Base-by-base conservation (phyloP, 2,329 filamentous ascomycete genomes). In the Ambrosiella cleistominuta region DNA sequence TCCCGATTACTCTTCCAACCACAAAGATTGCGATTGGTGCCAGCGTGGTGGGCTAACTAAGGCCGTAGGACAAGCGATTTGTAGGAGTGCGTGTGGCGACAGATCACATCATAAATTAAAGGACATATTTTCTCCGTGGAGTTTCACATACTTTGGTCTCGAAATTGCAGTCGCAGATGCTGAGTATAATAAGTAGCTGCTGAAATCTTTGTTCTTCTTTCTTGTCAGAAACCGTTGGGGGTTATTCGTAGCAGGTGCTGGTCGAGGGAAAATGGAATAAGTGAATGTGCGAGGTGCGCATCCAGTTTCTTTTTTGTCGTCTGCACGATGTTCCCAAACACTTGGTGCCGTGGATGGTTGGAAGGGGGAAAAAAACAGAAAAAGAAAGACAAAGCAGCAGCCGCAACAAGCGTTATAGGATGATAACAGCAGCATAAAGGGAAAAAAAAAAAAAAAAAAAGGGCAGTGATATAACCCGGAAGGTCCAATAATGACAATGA, bases 331-430 rank as follows among this genome's bases (percentile, higher is more conserved):
- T 58, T 53, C 42, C 50, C 42, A 44, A 58, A 54, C 50, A 44
- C 49, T 44, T 19, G 47, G 47, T n/a, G 39, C 54, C 42, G 54
- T 36, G 36, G 44, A 58, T 35, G 54, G 52, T 44, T 45, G 44
- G 44, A 47, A 47, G 19, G 19, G 56, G 36, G 49, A 50, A 27
- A 17, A 47, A 56, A 56, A 8, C n/a, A 27, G 40, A 38, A 56
- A 56, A 8, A n/a, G 47, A 35, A 38, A 51, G 53, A 38, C 17
- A 35, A 52, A 38, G 36, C 37, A 47, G 35, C 13, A 27, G 54
- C 37, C 39, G 39, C 36, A 58, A 50, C 27, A 58, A 49, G 27
- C 54, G 54, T 56, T 56, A 56, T 47, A 56, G 54, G 54, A 37
- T 37, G 40, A 47, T 47, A 15, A 53, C 35, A 27, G 47, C 37